Evolutionary conservation across 139 green algal species (phyloP), one percentile per base, ranked within the genome.

Genomic region (Coelastrella sp.): DNA sequence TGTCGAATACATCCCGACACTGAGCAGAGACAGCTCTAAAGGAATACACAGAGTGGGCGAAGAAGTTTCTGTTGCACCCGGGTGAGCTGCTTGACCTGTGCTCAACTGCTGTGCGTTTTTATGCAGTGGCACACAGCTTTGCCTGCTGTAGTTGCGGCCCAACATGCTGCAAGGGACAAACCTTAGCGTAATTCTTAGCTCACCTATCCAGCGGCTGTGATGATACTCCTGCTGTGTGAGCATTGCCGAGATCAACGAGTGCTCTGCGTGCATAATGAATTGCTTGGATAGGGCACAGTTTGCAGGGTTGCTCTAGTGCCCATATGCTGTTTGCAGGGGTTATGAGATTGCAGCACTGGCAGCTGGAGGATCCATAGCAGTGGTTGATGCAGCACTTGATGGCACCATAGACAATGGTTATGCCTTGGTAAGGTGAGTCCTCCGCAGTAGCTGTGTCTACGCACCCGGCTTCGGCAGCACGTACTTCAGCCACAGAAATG

Each of bases 311-410:
- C 11, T 57, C 11, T 57, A 13, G 45, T 57, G 15, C 15, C n/a
- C n/a, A n/a, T n/a, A n/a, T n/a, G n/a, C n/a, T n/a, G n/a, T 9
- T 23, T 48, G 35, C 53, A 57, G 75, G n/a, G 78, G 78, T 3
- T 84, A 84, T 63, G 78, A 84, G 62, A 84, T 84, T 30, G 78
- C 78, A 34, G 78, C 78, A 8, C 78, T 84, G 27, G 60, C 78
- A 25, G 78, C 78, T 66, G 78, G 78, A 15, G 78, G 60, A 21
- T 74, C 78, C 27, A 76, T 84, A 6, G 60, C 60, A 5, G 35
- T 84, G 9, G 30, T 50, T 4, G 60, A 84, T 25, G 78, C 78
- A 62, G 78, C 78, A 2, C 40, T 84, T 9, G 59, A 75, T 43
- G 78, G 78, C 13, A 41, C n/a, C 27, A 75, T 84, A 30, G 73